Base-by-base conservation (phyloP, 345 rosid genomes). In the Eucalyptus curtisii region DNA sequence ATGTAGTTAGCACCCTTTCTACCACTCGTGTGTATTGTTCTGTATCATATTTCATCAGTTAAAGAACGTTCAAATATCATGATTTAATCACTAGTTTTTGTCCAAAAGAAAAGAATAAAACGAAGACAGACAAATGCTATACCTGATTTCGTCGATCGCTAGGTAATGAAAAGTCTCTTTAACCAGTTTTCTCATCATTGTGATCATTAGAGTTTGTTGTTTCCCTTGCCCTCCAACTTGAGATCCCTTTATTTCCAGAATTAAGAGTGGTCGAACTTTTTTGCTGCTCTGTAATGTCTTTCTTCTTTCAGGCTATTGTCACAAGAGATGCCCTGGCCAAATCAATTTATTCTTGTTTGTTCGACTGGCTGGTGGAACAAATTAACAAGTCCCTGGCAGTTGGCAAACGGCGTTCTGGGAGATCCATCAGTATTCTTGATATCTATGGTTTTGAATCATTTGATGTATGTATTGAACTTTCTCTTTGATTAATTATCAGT, bases 401-500 rank as follows among this genome's bases (percentile, higher is more conserved):
- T 90, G 99, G 99, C 89, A 98, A 98, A 93, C 94, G 95, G 89
- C 93, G 98, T 91, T 95, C 98, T 5, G 99, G 99, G 88, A 94
- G 99, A 95, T 96, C 99, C 89, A 98, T 98, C 91, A 97, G 99
- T 93, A 98, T 98, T 94, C 98, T 98, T 90, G 99, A 98, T 92
- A 98, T 98, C 86, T 98, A 98, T 90, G 99, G 99, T 91, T 98
- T 98, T 90, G 99, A 98, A 92, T 98, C 99, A 30, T 98, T 98
- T 95, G 95, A 96, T 90, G 99, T 98, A 94, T 89, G 96, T 87
- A 57, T 52, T 50, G 86, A 47, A 27, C 84, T 85, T 87, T 50
- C 64, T 31, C 82, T 66, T 84, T 33, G 87, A 85, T 49, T 88
- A 30, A 66, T 47, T 86, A 44, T 86, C 85, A 88, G 50, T 88